Evolutionary conservation across 2,329 filamentous ascomycete genomes (phyloP).

Genomic region (Diplodia intermedia): DNA sequence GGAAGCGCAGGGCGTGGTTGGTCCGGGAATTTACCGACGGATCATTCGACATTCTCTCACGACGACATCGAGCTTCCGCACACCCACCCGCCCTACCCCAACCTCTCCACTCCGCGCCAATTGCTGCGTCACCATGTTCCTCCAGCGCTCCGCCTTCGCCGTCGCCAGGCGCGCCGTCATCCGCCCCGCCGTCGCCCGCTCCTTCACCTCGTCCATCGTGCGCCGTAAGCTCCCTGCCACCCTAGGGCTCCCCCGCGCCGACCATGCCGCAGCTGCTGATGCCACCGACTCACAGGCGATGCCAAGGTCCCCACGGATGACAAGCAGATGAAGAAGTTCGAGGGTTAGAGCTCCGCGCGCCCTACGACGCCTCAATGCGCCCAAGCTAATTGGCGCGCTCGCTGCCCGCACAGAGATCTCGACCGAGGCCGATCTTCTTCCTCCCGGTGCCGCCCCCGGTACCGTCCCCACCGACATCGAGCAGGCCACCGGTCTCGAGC

Average conservation of each 20-base stretch:
- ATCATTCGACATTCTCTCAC: constrained; percentile 32
- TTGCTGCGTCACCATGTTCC: constrained; percentile 52
- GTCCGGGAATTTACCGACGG: constrained; percentile 8
- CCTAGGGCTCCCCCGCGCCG: constrained; percentile 39
- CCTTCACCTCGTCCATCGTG: constrained; percentile 55
- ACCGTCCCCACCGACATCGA: constrained; percentile 92
- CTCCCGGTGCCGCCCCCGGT: constrained; percentile 80
- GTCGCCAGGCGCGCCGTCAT: constrained; percentile 55
- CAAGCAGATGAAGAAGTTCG: constrained; percentile 54
- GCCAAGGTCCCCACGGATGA: constrained; percentile 47
- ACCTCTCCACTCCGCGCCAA: constrained; percentile 47
- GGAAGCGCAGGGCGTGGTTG: neutral
- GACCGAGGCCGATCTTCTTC: constrained; percentile 79
- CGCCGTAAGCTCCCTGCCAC: constrained; percentile 50
- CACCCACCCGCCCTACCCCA: constrained; percentile 36
- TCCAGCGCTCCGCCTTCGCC: constrained; percentile 59
- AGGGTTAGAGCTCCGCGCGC: constrained; percentile 47
- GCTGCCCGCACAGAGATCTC: constrained; percentile 72
- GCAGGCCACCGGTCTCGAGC: constrained; percentile 96
- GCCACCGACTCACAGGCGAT: constrained; percentile 41
- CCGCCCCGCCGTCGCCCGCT: constrained; percentile 51
- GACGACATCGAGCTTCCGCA: constrained; percentile 24
- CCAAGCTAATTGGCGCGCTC: constrained; percentile 39
- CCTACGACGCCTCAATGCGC: constrained; percentile 32
- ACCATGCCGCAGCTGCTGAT: constrained; percentile 45